These are phyloP conservation scores for Tuber indicum DNA, from an alignment of 495 filamentous ascomycete genomes.

Conservation along the genomic window DNA sequence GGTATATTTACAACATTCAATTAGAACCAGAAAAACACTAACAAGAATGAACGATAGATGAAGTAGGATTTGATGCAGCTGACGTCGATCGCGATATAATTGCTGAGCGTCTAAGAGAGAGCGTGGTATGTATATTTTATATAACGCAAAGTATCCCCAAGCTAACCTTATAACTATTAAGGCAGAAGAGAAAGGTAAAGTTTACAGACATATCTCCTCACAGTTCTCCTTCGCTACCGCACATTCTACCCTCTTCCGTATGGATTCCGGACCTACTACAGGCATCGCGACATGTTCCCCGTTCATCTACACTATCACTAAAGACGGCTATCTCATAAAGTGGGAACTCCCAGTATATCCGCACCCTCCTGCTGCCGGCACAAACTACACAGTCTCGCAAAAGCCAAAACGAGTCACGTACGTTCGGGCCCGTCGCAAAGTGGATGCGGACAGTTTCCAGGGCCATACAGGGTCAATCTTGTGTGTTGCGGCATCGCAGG, in stretches of 20 bases:
- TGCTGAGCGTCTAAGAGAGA: constrained; percentile 79
- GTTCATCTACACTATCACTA: constrained; percentile 77
- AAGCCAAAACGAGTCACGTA: constrained; percentile 66
- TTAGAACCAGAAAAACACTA: constrained; percentile 1
- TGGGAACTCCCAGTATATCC: constrained; percentile 60
- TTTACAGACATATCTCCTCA: constrained; percentile 71
- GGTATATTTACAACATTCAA: constrained; percentile 14
- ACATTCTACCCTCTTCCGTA: constrained; percentile 62
- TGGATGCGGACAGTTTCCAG: constrained; percentile 41
- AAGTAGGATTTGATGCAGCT: constrained; percentile 81
- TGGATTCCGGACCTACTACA: constrained; percentile 69
- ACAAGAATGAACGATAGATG: constrained; percentile 45
- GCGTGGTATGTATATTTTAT: constrained; percentile 54
- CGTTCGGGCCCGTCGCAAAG: constrained; percentile 56
- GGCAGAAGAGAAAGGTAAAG: constrained; percentile 83
- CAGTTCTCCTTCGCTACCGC: constrained; percentile 60
- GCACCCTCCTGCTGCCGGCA: constrained; percentile 24
- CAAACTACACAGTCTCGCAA: constrained; percentile 46
- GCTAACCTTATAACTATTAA: constrained; percentile 33
- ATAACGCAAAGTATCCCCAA: neutral
- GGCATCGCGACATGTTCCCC: constrained; percentile 70
- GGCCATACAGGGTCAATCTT: constrained; percentile 73
- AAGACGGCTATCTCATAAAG: constrained; percentile 76
- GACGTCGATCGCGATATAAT: constrained; percentile 89
- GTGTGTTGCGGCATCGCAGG: constrained; percentile 74